Evolutionary conservation across 352 stramenopile genomes (phyloP).

Genomic region (Phytopythium boreale): DNA sequence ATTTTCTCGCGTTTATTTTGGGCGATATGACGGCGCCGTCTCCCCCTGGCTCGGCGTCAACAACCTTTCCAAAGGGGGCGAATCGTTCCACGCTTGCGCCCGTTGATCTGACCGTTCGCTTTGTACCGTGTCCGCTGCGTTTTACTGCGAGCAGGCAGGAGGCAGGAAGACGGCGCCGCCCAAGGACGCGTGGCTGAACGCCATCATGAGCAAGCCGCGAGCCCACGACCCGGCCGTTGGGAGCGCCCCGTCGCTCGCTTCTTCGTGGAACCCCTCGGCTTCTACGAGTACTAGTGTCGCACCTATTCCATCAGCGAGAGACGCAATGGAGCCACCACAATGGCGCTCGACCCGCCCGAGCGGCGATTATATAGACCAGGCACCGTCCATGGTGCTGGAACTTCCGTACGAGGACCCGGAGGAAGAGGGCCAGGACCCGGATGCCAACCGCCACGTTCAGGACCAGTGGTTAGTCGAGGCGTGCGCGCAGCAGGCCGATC

Average conservation of each 20-base stretch:
- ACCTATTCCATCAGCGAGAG: no score
- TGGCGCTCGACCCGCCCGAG: background rate
- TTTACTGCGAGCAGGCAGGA: background rate
- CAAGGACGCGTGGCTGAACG: constrained; percentile 69
- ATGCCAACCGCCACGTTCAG: background rate
- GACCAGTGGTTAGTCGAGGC: background rate
- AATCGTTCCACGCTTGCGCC: background rate
- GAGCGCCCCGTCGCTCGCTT: background rate
- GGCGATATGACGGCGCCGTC: background rate
- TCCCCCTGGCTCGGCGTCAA: no score
- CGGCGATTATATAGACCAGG: background rate
- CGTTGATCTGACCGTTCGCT: background rate
- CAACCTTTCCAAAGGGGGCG: background rate
- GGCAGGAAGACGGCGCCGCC: constrained; percentile 20
- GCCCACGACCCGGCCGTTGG: constrained; percentile 20
- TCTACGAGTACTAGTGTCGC: background rate
- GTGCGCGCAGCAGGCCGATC: constrained; percentile 19
- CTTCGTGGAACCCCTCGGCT: background rate
- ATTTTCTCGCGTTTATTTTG: background rate
- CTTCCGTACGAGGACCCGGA: background rate
- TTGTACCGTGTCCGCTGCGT: no score
- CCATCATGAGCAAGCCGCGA: constrained; percentile 67
- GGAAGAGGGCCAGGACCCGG: background rate
- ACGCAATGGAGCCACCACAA: background rate
- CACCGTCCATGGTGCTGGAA: background rate